A percentile compares a stretch with the other conserved stretches of the same genome.
Evolutionary conservation across 2,329 filamentous ascomycete genomes (phyloP).

Genomic region (Septoria petroselini): DNA sequence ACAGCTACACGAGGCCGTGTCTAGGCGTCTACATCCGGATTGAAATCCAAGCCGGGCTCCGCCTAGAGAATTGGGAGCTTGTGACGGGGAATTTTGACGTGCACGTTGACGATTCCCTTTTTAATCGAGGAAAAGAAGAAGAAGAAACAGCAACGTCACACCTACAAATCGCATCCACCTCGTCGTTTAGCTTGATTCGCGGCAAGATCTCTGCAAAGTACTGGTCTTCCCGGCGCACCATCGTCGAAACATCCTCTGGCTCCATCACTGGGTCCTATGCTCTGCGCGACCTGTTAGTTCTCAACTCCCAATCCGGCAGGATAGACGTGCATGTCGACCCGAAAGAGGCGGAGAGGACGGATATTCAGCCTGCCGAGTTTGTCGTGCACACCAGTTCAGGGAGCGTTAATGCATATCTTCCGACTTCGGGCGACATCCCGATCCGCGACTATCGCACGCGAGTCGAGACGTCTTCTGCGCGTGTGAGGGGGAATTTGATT

Average conservation of each 20-base stretch:
- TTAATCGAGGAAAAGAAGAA: slow-evolving; percentile 8
- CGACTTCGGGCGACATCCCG: slow-evolving; percentile 29
- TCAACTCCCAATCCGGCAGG: slow-evolving; percentile 43
- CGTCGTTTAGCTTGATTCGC: slow-evolving; percentile 38
- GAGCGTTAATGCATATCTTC: slow-evolving; percentile 40
- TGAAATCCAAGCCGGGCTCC: slow-evolving; percentile 38
- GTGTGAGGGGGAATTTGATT: slow-evolving; percentile 38
- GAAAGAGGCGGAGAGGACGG: slow-evolving; percentile 33
- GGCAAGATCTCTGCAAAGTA: slow-evolving; percentile 36
- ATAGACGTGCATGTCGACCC: slow-evolving; percentile 43
- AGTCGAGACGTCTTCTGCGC: too few relatives aligned
- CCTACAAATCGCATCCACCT: slow-evolving; percentile 33
- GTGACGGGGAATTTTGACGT: slow-evolving; percentile 41
- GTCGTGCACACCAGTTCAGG: slow-evolving; percentile 38
- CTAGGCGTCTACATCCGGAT: slow-evolving; percentile 41
- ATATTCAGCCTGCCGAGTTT: slow-evolving; percentile 40
- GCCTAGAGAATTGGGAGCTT: slow-evolving; percentile 38
- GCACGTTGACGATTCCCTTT: slow-evolving; percentile 37
- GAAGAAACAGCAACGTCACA: slow-evolving; percentile 27
- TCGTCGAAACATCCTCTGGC: slow-evolving; percentile 40
- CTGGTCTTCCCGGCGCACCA: slow-evolving; percentile 41
- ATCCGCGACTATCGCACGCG: slow-evolving; percentile 43
- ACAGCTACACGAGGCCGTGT: slow-evolving; percentile 32
- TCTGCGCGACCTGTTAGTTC: slow-evolving; percentile 41
- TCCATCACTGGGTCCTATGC: slow-evolving; percentile 43